A percentile compares a stretch with the other conserved stretches of the same genome.
phyloP scores from a whole-genome alignment of 164 flowering plant species.

The Vitis vinifera region ASM3070453v1 NC_081822.1:32017001-32017500 shows the following conservation, averaged over 20 bases:
- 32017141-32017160: constrained; percentile 36
- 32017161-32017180: constrained; percentile 44
- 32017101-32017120: constrained; percentile 35
- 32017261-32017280: no score
- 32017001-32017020: constrained; percentile 69
- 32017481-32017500: neutral
- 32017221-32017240: constrained; percentile 65
- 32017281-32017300: no score
- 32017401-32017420: constrained; percentile 28
- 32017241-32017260: constrained; percentile 46
- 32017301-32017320: no score
- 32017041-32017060: constrained; percentile 44
- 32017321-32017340: no score
- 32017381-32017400: no score
- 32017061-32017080: constrained; percentile 38
- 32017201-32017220: constrained; percentile 95
- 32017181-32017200: constrained; percentile 63
- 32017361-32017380: no score
- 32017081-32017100: constrained; percentile 49
- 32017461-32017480: constrained; percentile 4
- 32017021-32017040: constrained; percentile 47
- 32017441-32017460: constrained; percentile 1
- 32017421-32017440: constrained; percentile 14
- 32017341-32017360: no score
- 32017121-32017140: constrained; percentile 49